Base-by-base conservation (phyloP, 495 filamentous ascomycete genomes). In the Filosporella fistucella region DNA sequence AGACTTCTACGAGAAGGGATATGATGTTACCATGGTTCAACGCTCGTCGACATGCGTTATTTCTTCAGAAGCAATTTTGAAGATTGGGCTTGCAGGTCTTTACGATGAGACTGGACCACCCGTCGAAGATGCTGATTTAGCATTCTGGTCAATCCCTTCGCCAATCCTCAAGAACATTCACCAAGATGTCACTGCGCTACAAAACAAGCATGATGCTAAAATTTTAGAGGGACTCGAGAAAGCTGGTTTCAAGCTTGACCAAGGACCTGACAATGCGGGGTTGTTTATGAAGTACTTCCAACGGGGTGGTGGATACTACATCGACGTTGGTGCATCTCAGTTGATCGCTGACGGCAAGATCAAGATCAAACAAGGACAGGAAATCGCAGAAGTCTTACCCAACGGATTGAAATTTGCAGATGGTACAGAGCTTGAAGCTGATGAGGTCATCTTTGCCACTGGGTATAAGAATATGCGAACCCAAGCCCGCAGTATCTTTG, bases 401-500 rank as follows among this genome's bases (percentile, higher is more conserved):
- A 56, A 72, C n/a, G 80, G 82, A 0, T 37, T 91, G 4, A 62
- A 67, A 10, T 81, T 95, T 34, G 76, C 67, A 0, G 85, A 91
- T 56, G 86, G 85, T 0, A 72, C 68, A 0, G 71, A 75, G 52
- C 60, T 91, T 0, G 71, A 82, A 43, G 87, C 88, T 0, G 88
- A 93, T 52, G 84, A 87, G 64, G 81, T 94, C 42, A 68, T 91
- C 9, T 80, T 91, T 50, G 88, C 88, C 13, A 94, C 88, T 9
- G 88, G 88, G 0, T 93, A 89, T 61, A 68, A 81, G 49, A 90
- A 89, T 56, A 95, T 91, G 87, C 65, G 74, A 36, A 79, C 75
- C 1, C 66, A 68, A 11, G 70, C 78, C 12, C 63, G 79, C 3
- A 63, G 52, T n/a, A 80, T 91, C 32, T 81, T 95, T 43, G 86